Conservation (phyloP, 345 rosid species). For the Moricandia moricandioides region DNA sequence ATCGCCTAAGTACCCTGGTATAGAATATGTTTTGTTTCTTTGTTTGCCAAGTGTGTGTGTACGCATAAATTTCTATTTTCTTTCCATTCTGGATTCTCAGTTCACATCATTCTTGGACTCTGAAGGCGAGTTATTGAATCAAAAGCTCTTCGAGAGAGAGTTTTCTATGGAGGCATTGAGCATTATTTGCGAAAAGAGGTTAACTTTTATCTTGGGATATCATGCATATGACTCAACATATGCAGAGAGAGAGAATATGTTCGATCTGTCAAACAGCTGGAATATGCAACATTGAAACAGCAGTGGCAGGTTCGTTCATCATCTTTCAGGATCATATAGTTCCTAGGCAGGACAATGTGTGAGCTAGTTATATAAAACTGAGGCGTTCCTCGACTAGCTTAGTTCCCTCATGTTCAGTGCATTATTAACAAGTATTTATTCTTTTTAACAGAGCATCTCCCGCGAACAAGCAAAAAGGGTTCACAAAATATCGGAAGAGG, state of each 20-base stretch:
- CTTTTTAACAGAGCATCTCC: constrained; percentile 69
- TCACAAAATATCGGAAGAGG: constrained; percentile 89
- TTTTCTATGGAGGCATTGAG: constrained; percentile 91
- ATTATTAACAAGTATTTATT: neutral
- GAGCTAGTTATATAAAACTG: neutral
- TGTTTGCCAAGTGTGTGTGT: too few relatives aligned
- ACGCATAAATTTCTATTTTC: too few relatives aligned
- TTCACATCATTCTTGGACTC: constrained; percentile 78
- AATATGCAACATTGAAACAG: constrained; percentile 73
- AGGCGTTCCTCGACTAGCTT: neutral
- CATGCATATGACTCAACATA: constrained; percentile 71
- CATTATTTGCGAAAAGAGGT: constrained; percentile 77
- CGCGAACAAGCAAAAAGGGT: constrained; percentile 89
- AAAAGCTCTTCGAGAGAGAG: constrained; percentile 65
- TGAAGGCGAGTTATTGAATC: constrained; percentile 75
- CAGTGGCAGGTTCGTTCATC: constrained; percentile 83
- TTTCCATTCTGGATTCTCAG: constrained; percentile 49
- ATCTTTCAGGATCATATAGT: too few relatives aligned
- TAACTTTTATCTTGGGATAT: constrained; percentile 58
- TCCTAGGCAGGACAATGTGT: neutral
- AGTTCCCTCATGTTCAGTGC: constrained; percentile 16
- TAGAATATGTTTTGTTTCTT: constrained; percentile 5
- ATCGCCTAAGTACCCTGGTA: neutral
- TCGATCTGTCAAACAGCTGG: constrained; percentile 53
- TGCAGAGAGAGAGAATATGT: constrained; percentile 81